Base-by-base conservation (phyloP, 306 rosid genomes). In the Elaeagnus macrophylla region DNA sequence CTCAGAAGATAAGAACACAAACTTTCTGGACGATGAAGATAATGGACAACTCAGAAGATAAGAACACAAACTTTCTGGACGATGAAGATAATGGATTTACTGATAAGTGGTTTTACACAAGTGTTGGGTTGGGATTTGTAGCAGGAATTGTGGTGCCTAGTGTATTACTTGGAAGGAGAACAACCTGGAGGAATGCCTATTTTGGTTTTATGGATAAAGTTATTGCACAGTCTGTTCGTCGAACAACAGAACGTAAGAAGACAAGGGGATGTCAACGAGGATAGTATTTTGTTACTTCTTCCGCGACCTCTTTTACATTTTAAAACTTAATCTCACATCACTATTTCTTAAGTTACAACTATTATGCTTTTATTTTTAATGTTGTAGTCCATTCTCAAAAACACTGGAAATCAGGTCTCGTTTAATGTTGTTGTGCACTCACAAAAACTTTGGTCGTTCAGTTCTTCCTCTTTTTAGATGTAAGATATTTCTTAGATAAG, bases 61-160 rank as follows among this genome's bases (percentile, higher is more conserved):
- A 37, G 7, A 12, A 64, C 8, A 50, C 59, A n/a, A 56, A 48
- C 32, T 25, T 25, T 25, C 32, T 2, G 32, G 4, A 43, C 16
- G 39, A 5, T 8, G 7, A 37, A 18, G 71, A 53, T 8, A 51
- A 59, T 39, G 47, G n/a, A 11, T n/a, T 74, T 9, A 18, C 64
- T 47, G 79, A 75, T 39, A 54, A 60, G 3, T 69, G 75, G 77
- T 77, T 81, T 69, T 75, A 72, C 68, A 38, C 69, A 55, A 68
- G 79, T 46, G 68, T 69, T 72, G 87, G 81, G 44, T 54, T 77
- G 71, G 87, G 81, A 36, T 69, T 71, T 65, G 75, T 74, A 47
- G 59, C 64, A 15, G 77, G 75, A 7, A 10, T 65, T 39, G 39
- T 74, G 3, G 72, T 71, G 54, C 79, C 83, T 47, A 71, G 12